Evolutionary conservation across 73 alveolate species (phyloP), one percentile per base, ranked within the genome.

Genomic region (Stentor roeselii): DNA sequence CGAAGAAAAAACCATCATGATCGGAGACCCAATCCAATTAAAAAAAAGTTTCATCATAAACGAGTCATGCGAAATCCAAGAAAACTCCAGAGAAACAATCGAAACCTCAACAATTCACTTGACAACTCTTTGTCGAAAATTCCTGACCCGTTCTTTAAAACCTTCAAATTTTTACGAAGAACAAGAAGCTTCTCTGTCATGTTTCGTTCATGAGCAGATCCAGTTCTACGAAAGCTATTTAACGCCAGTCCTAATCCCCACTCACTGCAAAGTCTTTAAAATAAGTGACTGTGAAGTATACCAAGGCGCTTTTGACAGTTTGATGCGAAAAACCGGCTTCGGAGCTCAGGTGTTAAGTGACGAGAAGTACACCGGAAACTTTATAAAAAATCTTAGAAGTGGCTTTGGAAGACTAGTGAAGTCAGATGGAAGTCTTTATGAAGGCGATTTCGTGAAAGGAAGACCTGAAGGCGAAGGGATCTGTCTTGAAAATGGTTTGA

Each of bases 381-480:
- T 50, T 50, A 11, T 50, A 11, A 50, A 50, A 50, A 21, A 21
- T 50, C 6, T 6, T 21, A 6, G 67, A 6, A 21, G 21, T 11
- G 67, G 67, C 6, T 50, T 50, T 50, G 67, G 67, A 11, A 50
- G 67, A 21, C 6, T 50, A 11, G 21, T 50, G 30, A 50, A 50
- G 21, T 21, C 21, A 11, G 67, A 50, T 50, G 67, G 67, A 50
- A 50, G 67, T 50, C 6, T 50, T 36, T 30, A 11, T 61, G 82
- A 61, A 61, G 82, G 82, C 21, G 82, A 61, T 30, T 61, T n/a
- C 14, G 38, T 6, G 14, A 35, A 61, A 30, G 82, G 82, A 61
- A 61, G 27, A 14, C 42, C 38, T 61, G 37, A 61, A 61, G 82
- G 82, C 27, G 42, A 61, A 35, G 82, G 82, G 42, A 30, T 30